Conservation (phyloP, 345 rosid species). For the Hibiscus trionum region DNA sequence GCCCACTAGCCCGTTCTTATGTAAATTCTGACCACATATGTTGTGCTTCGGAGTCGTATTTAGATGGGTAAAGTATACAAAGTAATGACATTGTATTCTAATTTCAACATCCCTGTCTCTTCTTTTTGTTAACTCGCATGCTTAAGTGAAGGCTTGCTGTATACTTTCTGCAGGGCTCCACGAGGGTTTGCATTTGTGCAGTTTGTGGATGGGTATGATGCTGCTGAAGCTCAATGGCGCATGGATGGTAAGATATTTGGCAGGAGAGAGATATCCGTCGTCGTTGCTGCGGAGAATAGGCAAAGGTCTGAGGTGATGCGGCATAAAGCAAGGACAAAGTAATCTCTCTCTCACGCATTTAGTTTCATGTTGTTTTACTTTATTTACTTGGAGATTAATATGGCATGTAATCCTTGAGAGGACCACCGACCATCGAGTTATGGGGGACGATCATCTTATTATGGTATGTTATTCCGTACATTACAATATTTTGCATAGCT, state of each 20-base stretch:
- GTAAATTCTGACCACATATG: conserved; percentile 29
- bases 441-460: too few species aligned
- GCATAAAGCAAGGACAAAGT: conserved; percentile 59
- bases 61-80: conserved; percentile 26
- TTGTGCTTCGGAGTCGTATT: conserved; percentile 31
- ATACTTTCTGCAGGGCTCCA: conserved; percentile 56
- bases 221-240: conserved; percentile 79
- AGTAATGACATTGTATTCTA: conserved; percentile 23
- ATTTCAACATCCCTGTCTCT: background rate
- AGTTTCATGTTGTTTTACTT: background rate
- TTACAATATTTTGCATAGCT: too few species aligned
- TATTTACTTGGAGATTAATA: too few species aligned
- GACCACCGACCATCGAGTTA: too few species aligned
- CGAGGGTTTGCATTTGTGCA: conserved; percentile 98
- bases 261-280: conserved; percentile 85
- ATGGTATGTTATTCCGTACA: too few species aligned
- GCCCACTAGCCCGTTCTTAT: too few species aligned
- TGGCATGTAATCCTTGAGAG: too few species aligned
- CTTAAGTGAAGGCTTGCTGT: conserved; percentile 19
- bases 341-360: background rate
- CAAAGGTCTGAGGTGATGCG: conserved; percentile 98
- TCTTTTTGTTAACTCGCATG: conserved; percentile 12
- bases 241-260: conserved; percentile 81
- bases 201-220: conserved; percentile 85
- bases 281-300: conserved; percentile 93